Evolutionary conservation across 2,329 filamentous ascomycete species (phyloP).

Genomic region (Cytospora schulzeri): DNA sequence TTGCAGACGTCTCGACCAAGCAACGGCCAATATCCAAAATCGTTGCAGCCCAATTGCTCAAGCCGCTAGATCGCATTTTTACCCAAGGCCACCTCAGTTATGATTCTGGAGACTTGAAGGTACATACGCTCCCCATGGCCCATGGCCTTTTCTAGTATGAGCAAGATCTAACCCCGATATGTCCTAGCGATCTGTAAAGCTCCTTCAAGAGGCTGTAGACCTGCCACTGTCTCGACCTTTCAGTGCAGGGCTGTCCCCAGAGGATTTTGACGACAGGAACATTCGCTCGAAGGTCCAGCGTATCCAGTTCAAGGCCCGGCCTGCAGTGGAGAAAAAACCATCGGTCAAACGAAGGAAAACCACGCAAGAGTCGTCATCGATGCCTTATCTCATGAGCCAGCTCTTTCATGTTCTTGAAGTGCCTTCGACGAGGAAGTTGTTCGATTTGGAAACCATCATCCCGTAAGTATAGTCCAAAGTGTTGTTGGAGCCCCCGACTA

Average conservation of each 20-base stretch:
- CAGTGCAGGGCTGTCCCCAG: constrained; percentile 9
- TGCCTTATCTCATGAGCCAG: constrained; percentile 6
- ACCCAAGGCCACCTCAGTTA: background rate
- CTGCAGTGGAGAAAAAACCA: constrained; percentile 1
- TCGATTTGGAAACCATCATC: constrained; percentile 14
- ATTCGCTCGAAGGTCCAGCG: constrained; percentile 13
- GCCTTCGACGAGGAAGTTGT: constrained; percentile 2
- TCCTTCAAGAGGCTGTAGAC: constrained; percentile 16
- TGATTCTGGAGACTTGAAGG: constrained; percentile 14
- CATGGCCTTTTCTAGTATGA: constrained; percentile 2
- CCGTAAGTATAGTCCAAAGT: constrained; percentile 12
- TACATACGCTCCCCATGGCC: constrained; percentile 15
- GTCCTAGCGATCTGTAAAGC: constrained; percentile 14
- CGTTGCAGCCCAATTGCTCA: constrained; percentile 32
- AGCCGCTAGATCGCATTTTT: constrained; percentile 15
- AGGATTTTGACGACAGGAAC: constrained; percentile 15
- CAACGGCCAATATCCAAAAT: constrained; percentile 34
- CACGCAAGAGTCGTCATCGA: background rate
- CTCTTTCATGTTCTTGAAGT: constrained; percentile 14
- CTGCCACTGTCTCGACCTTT: constrained; percentile 5
- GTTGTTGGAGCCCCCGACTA: background rate
- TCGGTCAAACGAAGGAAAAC: constrained; percentile 19
- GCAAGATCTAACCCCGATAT: background rate
- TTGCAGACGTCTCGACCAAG: constrained; percentile 30
- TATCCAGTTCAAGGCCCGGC: constrained; percentile 8